Evolutionary conservation across 1,139 yeast species (phyloP), one percentile per base, ranked within the genome.

Genomic region (Nakaseomyces kungkrabaensis): DNA sequence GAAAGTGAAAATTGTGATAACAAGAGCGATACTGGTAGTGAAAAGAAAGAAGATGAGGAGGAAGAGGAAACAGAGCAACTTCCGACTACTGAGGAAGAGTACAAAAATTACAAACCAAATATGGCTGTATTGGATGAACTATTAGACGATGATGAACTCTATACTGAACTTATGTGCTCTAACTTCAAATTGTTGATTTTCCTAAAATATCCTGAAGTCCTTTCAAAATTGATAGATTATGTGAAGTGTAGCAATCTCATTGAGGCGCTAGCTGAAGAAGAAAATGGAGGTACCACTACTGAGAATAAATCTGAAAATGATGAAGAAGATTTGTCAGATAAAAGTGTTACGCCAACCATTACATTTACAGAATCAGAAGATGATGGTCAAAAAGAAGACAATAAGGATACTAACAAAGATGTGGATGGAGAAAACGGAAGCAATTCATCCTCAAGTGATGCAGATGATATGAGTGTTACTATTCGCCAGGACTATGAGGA

Each of bases 131-230:
- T 90, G 52, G 74, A 78, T 52, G 87, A 85, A 57, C 69, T 90
- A 37, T 72, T 90, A 56, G 96, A 89, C 61, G 96, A 90, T 62
- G 86, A 81, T 55, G 97, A 89, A 58, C 72, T 92, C 49, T 74
- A 89, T 36, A 95, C 90, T 56, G 96, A 90, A 64, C 73, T 90
- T 46, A 72, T 85, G 58, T 81, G 89, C 36, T 88, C 95, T 53
- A 90, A 90, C 66, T 80, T 92, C 37, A 79, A 82, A 68, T 75
- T 90, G 51, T 75, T 89, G 53, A 94, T 88, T 65, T 89, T 83
- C 63, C 72, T 90, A 52, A 73, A 96, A 51, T 85, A 85, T 56
- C 88, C 87, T 32, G 78, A 76, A 38, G 81, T 85, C 4, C 69
- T 90, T 62, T 72, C 74, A 46, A 73, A 77, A 60, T 75, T 90